Evolutionary conservation across 1,284 basidiomycete species (phyloP).

Genomic region (Cutaneotrichosporon cavernicola): DNA sequence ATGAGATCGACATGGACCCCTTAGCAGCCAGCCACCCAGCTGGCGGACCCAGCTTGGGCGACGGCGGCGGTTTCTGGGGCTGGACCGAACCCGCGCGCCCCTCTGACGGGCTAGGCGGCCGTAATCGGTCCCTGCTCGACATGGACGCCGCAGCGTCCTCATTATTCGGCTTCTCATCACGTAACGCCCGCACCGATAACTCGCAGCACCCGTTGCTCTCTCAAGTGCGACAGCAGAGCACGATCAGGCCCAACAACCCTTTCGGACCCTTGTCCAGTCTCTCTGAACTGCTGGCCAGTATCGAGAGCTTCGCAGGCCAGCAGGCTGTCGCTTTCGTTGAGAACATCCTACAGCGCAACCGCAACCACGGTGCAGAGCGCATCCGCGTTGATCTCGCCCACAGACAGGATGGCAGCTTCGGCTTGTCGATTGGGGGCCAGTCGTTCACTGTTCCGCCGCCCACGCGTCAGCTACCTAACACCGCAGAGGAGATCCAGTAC

Average conservation of each 20-base stretch:
- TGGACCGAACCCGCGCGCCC: constrained; percentile 28
- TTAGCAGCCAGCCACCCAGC: constrained; percentile 5
- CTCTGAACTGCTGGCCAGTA: constrained; percentile 69
- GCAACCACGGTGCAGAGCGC: constrained; percentile 29
- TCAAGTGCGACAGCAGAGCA: constrained; percentile 53
- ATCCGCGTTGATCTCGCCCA: constrained; percentile 42
- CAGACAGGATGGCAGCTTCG: constrained; percentile 34
- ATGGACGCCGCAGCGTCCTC: constrained; percentile 28
- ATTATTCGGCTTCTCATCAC: constrained; percentile 27
- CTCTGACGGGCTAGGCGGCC: constrained; percentile 2
- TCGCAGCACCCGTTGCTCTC: constrained; percentile 79
- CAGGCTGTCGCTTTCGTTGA: constrained; percentile 81
- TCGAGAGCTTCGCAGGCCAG: constrained; percentile 78
- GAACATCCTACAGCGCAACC: constrained; percentile 58
- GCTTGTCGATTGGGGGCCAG: constrained; percentile 38
- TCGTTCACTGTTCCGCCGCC: constrained; percentile 54
- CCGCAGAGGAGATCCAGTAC: constrained; percentile 27
- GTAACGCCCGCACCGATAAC: constrained; percentile 54
- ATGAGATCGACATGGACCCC: constrained; percentile 18
- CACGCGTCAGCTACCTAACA: constrained; percentile 15
- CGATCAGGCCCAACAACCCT: constrained; percentile 53
- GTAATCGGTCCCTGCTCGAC: constrained; percentile 10
- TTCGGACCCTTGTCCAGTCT: constrained; percentile 55
- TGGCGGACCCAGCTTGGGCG: constrained; percentile 8
- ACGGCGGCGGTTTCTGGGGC: constrained; percentile 35